phyloP scores from a whole-genome alignment of 345 rosid genomes.

The Salix viminalis region DNA sequence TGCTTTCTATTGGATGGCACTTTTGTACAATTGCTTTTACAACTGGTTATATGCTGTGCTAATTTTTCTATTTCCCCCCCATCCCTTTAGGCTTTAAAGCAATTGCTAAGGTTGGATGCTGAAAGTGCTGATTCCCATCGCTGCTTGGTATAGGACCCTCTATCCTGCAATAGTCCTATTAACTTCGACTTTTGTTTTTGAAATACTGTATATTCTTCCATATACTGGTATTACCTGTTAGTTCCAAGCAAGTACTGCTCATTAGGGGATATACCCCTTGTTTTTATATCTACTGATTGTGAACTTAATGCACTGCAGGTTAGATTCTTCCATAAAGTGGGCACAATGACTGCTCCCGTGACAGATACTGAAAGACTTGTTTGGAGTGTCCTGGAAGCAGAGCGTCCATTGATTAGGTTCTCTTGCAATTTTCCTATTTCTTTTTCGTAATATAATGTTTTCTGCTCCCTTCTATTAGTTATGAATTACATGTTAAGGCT shows the following conservation, averaged over 20 bases:
- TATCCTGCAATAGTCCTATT: neutral
- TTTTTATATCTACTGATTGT: conserved; percentile 2
- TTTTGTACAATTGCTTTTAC: neutral
- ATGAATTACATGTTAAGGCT: neutral
- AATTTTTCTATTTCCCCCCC: neutral
- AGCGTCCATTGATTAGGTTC: conserved; percentile 82
- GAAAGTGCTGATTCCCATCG: conserved; percentile 88
- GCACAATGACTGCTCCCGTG: conserved; percentile 54
- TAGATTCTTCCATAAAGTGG: conserved; percentile 73
- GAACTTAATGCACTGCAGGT: conserved; percentile 44
- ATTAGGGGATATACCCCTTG: neutral
- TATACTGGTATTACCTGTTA: neutral
- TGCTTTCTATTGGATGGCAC: neutral
- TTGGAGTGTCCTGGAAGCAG: conserved; percentile 86
- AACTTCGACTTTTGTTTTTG: neutral
- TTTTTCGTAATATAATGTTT: neutral
- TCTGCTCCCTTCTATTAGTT: neutral
- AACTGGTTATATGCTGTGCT: neutral
- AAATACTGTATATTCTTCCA: neutral
- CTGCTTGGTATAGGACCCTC: conserved; percentile 59
- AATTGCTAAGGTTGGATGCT: conserved; percentile 72
- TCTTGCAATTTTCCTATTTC: neutral
- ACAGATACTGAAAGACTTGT: conserved; percentile 74
- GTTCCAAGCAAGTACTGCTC: neutral
- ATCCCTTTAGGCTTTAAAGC: conserved; percentile 70